Evolutionary conservation across 1,139 yeast genomes (phyloP).

Genomic region (Trichomonascaceae sp.): DNA sequence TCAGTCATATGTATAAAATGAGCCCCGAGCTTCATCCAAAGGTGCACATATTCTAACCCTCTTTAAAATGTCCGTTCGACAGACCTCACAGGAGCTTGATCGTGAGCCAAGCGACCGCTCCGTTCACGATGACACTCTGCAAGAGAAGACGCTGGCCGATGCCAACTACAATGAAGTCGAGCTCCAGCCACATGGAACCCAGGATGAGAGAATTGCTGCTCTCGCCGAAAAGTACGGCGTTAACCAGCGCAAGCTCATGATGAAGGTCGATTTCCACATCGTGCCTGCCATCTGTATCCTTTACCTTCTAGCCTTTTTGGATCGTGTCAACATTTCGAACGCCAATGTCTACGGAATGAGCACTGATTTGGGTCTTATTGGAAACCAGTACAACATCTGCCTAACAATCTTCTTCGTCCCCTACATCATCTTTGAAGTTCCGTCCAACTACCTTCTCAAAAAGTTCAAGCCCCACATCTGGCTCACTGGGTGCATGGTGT

Average conservation of each 20-base stretch:
- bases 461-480: slow-evolving; percentile 51
- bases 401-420: slow-evolving; percentile 60
- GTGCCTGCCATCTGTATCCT: slow-evolving; percentile 60
- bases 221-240: slow-evolving; percentile 33
- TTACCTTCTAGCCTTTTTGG: slow-evolving; percentile 56
- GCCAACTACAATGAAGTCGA: too few relatives aligned
- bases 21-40: too few relatives aligned
- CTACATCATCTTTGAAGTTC: slow-evolving; percentile 51
- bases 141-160: too few relatives aligned
- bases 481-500: slow-evolving; percentile 41
- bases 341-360: slow-evolving; percentile 58
- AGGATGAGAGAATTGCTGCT: slow-evolving; percentile 18
- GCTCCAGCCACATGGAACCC: slow-evolving; percentile 1
- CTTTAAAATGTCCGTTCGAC: too few relatives aligned
- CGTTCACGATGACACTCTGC: too few relatives aligned
- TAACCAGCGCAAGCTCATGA: slow-evolving; percentile 38
- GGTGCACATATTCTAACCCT: too few relatives aligned
- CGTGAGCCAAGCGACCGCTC: too few relatives aligned
- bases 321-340: slow-evolving; percentile 62
- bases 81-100: too few relatives aligned
- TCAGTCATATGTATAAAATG: too few relatives aligned
- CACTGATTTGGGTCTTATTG: slow-evolving; percentile 36
- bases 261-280: slow-evolving; percentile 51
- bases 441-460: slow-evolving; percentile 52
- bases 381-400: slow-evolving; percentile 48